Evolutionary conservation across 768 basidiomycete species (phyloP), one percentile per base, ranked within the genome.

Genomic region (Lactarius vividus): DNA sequence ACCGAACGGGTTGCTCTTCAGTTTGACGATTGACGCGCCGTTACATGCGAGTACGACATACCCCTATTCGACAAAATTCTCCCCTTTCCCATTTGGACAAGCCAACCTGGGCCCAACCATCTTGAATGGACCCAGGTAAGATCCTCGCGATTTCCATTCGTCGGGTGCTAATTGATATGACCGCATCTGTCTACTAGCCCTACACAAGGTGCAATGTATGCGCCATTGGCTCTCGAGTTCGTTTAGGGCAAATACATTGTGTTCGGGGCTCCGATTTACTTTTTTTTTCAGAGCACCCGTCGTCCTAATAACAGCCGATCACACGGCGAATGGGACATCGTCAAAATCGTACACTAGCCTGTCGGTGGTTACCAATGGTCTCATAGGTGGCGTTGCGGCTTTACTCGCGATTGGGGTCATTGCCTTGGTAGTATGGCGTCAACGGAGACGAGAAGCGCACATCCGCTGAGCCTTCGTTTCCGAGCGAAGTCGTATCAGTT

Each of bases 1-100:
- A 75, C 0, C 79, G 83, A 67, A 86, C 83, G 16, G 86, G 86
- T 85, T 88, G 65, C 83, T 99, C 52, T 99, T 94, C 92, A 97
- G 97, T 26, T 88, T 90, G 37, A 81, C 87, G 29, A 83, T 91
- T 57, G 93, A 98, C 75, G 78, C 92, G 1, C 82, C 4, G 82
- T 84, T 69, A 85, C 87, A 20, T 81, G 79, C 68, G 81, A 81
- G 54, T 96, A 85, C 72, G 81, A 85, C 59, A 79, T 90, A 7
- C 84, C 86, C 39, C 73, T 79, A 18, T 77, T 82, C 20, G 83
- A 86, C 77, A 81, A 62, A 74, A 81, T 44, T 75, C 88, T 55
- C 75, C 83, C 18, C 79, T 82, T n/a, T 82, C 81, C 29, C 11
- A 10, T 33, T 10, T 33, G 33, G 33, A 33, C 33, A 33, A 33